Percentiles rank a stretch among this genome's conserved stretches.
Evolutionary conservation across 495 filamentous ascomycete species (phyloP).

Genomic region (Parathielavia hyrcaniae): DNA sequence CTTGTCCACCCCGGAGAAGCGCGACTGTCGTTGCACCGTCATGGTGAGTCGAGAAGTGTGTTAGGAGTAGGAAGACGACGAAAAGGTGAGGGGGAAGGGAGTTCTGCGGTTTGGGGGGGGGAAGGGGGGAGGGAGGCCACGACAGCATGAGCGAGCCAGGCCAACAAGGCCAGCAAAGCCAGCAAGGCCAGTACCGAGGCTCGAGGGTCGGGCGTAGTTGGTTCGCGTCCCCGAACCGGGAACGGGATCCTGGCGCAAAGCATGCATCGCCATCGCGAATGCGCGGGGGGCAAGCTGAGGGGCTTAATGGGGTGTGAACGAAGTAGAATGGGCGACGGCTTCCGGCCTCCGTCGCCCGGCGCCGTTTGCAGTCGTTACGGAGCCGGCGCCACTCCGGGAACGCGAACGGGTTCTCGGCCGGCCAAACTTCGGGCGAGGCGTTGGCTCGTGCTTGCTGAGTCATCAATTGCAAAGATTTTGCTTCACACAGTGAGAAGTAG

Average conservation of each 20-base stretch:
- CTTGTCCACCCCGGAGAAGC: neutral
- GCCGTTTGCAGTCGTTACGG: conserved; percentile 1
- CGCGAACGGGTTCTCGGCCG: conserved; percentile 2
- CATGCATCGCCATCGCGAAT: conserved; percentile 4
- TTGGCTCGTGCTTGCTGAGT: neutral
- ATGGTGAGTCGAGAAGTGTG: neutral
- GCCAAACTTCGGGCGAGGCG: neutral
- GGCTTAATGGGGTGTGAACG: conserved; percentile 1
- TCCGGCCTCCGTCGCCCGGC: conserved; percentile 7
- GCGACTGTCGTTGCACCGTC: neutral
- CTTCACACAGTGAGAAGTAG: too few relatives aligned
- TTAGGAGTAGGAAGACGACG: neutral
- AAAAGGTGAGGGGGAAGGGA: neutral
- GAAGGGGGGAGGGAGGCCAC: neutral
- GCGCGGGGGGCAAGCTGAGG: neutral
- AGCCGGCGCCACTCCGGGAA: neutral
- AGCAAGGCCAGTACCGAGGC: neutral
- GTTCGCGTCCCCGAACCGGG: conserved; percentile 1
- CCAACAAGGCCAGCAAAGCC: conserved; percentile 4
- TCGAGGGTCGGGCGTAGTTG: neutral
- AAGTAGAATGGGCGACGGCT: conserved; percentile 6
- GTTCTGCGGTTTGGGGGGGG: neutral
- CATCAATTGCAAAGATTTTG: neutral
- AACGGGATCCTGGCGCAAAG: conserved; percentile 8
- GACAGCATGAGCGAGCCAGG: conserved; percentile 1